Evolutionary conservation across 495 filamentous ascomycete species (phyloP), one percentile per base, ranked within the genome.

Genomic region (Aspergillus panamensis): DNA sequence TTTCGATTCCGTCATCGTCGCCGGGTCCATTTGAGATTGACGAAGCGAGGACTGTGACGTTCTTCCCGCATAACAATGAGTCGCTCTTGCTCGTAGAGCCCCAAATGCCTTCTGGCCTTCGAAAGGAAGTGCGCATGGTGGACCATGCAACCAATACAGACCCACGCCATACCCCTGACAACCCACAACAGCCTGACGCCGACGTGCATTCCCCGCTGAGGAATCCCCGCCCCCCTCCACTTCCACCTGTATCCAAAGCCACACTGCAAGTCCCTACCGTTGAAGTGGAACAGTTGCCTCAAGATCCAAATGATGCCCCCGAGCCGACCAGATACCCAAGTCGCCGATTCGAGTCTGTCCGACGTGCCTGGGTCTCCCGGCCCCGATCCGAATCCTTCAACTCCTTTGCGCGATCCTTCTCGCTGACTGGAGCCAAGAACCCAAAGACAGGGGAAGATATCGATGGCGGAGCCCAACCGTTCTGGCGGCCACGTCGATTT

Each of bases 1-100:
- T 70, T 51, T 82, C 80, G 14, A 71, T 82, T 42, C 73, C 75
- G 7, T 81, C 80, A 1, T 78, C 73, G 13, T 81, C 78, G 7
- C 79, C 79, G 0, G 79, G 79, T 1, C 73, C 74, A 0, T 62
- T 81, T n/a, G 80, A 82, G 54, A 76, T 82, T 43, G 76, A 84
- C 45, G 90, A 96, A 73, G 92, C 91, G 12, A 86, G 85, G 58
- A 89, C 89, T 16, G 84, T 96, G 45, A 86, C 83, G 57, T 86
- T 96, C 33, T 94, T 87, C 66, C 85, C 90, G 3, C 92, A 96
- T 68, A 90, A 91, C 66, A 96, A 96, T 60, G 84, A 86, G 57
- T 93, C 90, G 3, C 76, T 91, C 10, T 73, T 94, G 45, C 73
- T 95, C 54, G 85, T 96, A 40, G 82, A 95, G 40, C 87, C 91